These are phyloP conservation scores for Pseudogymnoascus sp. DNA, from an alignment of 2,329 filamentous ascomycete genomes.

Conservation along the genomic window DNA sequence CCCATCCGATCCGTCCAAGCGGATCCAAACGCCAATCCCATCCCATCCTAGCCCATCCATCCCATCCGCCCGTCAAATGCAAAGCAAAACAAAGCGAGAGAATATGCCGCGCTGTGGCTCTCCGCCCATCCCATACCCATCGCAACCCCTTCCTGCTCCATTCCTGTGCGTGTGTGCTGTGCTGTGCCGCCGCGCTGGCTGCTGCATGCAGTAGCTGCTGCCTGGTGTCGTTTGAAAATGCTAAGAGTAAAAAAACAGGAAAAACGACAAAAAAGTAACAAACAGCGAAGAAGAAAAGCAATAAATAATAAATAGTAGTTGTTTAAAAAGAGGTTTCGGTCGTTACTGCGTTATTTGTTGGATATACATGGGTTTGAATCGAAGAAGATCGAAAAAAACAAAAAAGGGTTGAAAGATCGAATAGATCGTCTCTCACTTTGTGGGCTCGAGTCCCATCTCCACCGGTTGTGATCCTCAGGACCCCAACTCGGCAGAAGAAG, in stretches of 20 bases:
- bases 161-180: background rate
- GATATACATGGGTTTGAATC: conserved; percentile 8
- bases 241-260: background rate
- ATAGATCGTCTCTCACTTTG: background rate
- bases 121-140: background rate
- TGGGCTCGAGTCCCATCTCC: background rate
- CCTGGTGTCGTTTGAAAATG: background rate
- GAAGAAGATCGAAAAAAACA: background rate
- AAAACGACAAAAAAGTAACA: background rate
- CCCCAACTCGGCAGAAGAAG: background rate
- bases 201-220: too few relatives aligned
- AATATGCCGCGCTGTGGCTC: background rate
- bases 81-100: conserved; percentile 4
- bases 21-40: background rate
- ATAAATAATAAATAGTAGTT: background rate
- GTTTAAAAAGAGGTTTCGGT: background rate
- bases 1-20: too few relatives aligned
- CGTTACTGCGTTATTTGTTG: conserved; percentile 7
- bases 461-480: background rate
- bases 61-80: background rate
- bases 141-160: too few relatives aligned
- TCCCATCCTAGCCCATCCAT: background rate
- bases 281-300: background rate
- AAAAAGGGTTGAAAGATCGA: background rate
- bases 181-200: background rate